These are phyloP conservation scores for Taphrina confusa DNA, from an alignment of 1,139 yeast genomes.

Conservation along the genomic window DNA sequence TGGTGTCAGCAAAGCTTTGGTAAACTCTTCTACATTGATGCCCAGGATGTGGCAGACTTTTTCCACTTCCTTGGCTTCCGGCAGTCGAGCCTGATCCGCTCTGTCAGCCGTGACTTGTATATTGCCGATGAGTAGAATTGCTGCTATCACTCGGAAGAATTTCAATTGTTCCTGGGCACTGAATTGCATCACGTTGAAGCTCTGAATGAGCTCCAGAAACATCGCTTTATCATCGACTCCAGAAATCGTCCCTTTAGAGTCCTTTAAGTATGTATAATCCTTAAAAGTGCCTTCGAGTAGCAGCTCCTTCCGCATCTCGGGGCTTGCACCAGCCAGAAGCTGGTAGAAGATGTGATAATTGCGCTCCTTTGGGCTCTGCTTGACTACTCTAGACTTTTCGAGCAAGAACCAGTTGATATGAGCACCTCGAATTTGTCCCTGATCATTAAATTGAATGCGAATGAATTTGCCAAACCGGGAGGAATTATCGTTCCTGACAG, in stretches of 20 bases:
- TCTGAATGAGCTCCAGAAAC: constrained; percentile 59
- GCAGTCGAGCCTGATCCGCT: constrained; percentile 69
- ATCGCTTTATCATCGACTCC: constrained; percentile 77
- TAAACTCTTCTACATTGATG: constrained; percentile 58
- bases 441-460: constrained; percentile 70
- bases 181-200: constrained; percentile 77
- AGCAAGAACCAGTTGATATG: constrained; percentile 90
- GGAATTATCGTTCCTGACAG: constrained; percentile 89
- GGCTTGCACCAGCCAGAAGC: constrained; percentile 66
- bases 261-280: constrained; percentile 61
- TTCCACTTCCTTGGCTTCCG: constrained; percentile 56
- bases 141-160: constrained; percentile 69
- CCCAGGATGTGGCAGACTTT: constrained; percentile 66
- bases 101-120: constrained; percentile 69
- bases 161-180: constrained; percentile 56
- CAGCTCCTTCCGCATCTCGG: constrained; percentile 54
- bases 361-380: constrained; percentile 73
- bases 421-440: constrained; percentile 78
- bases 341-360: constrained; percentile 94
- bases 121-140: constrained; percentile 83
- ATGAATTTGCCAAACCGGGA: constrained; percentile 97
- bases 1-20: constrained; percentile 67
- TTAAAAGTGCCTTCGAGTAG: constrained; percentile 52
- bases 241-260: constrained; percentile 58
- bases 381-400: constrained; percentile 91